Evolutionary conservation across 805 yeast genomes (phyloP).

Genomic region (Geotrichum ghanense): DNA sequence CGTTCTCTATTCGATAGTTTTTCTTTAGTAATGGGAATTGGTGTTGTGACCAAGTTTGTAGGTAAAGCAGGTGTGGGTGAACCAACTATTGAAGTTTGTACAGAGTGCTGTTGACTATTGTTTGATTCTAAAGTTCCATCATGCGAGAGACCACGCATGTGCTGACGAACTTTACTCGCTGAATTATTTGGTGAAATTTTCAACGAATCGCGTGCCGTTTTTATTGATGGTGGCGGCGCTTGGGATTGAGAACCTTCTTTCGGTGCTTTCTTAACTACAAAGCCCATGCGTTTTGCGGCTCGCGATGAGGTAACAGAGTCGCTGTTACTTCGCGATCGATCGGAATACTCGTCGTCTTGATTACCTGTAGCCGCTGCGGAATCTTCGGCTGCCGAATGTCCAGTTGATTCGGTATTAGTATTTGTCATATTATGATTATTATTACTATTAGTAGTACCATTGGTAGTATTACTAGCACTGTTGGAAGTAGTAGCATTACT

Average conservation of each 20-base stretch:
- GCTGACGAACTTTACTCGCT: constrained; percentile 7
- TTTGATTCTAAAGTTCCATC: constrained; percentile 8
- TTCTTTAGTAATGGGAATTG: neutral
- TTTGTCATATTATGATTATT: neutral
- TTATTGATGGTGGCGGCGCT: constrained; percentile 8
- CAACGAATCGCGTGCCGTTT: neutral
- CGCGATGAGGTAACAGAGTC: constrained; percentile 41
- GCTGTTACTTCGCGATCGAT: constrained; percentile 27
- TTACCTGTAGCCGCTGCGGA: neutral
- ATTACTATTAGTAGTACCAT: neutral
- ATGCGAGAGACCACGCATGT: constrained; percentile 11
- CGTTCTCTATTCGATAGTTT: neutral
- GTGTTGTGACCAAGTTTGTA: neutral
- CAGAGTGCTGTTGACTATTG: neutral
- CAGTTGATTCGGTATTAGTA: neutral
- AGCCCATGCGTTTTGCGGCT: constrained; percentile 68
- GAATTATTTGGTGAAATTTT: neutral
- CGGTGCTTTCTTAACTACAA: constrained; percentile 37
- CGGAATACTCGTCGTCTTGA: constrained; percentile 4
- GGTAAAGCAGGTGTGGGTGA: constrained; percentile 8
- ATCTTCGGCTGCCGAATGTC: no score
- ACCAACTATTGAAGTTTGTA: constrained; percentile 11
- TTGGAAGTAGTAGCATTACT: no score
- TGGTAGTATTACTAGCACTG: no score
- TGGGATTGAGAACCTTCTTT: constrained; percentile 9